Base-by-base conservation (phyloP, 2,329 filamentous ascomycete genomes). In the Diplodia sapinea region DNA sequence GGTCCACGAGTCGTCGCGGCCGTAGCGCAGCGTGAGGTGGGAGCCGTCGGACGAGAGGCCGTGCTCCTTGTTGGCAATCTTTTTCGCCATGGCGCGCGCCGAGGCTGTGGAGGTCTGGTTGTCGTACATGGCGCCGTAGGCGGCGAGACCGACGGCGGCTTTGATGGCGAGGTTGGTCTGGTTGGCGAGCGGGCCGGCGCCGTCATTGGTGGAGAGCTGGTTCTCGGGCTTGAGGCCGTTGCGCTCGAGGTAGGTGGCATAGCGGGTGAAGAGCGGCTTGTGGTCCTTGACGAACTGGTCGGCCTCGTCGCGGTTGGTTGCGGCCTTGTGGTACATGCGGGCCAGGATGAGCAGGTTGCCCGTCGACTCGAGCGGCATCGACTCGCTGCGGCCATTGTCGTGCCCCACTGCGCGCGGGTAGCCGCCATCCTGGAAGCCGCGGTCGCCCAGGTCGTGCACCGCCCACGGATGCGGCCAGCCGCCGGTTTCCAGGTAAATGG, bases 121-220 rank as follows among this genome's bases (percentile, higher is more conserved):
- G 4, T 76, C 75, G 33, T 77, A 79, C 54, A 83, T 71, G 49
- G 75, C 70, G 11, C 81, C 79, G 66, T 79, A 82, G 13, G 82
- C 81, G 51, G 78, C 79, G n/a, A 84, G 75, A 1, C 78, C 82
- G 6, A 84, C 78, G 11, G 81, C 80, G 4, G 81, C 78, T 70
- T 83, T 83, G 71, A 83, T 79, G 9, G 81, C 81, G 4, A 84
- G 76, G 64, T 81, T 80, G 12, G 82, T 83, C 68, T 83, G 79
- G 52, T 83, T 83, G 7, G 77, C 72, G 2, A 79, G 72, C 4
- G 74, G 72, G 0, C 80, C 79, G 3, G 79, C 76, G 29, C 77
- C 79, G 68, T 83, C 82, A 66, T 82, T 81, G 11, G 80, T 81
- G 1, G 78, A 79, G 29, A 82, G 73, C 67, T 83, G 81, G 33